Base-by-base conservation (phyloP, 768 basidiomycete species). In the Russula griseocarnosa region DNA sequence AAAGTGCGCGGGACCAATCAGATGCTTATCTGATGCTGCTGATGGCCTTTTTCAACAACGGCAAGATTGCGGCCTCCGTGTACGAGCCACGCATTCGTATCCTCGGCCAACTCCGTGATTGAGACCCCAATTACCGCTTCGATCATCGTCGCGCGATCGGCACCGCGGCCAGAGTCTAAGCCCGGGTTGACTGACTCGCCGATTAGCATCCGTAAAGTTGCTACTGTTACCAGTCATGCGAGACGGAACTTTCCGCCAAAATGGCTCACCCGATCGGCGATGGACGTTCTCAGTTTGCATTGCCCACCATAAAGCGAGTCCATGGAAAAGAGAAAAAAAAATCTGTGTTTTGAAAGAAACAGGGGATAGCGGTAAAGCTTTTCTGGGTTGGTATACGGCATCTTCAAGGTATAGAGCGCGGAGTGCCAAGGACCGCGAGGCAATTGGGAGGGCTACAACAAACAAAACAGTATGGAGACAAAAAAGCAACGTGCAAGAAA, bases 361-460 rank as follows among this genome's bases (percentile, higher is more conserved):
- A 52, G 49, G 53, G 53, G 53, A 32, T 61, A 61, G 60, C 32
- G 44, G 47, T 24, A 54, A 47, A 55, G 26, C 44, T 56, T 50
- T 62, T 62, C 61, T 62, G 61, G 40, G 50, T 52, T 65, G 64
- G 64, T 65, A 65, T 65, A 65, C 50, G 64, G 64, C 64, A 65
- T 65, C 64, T 65, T 65, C 59, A 56, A 65, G 64, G 64, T 65
- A 65, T 65, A 55, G 59, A 57, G 59, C 55, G 64, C 64, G 64
- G 64, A 30, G 42, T 61, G 59, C 58, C 60, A 61, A 56, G 42
- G 47, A 38, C 64, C 64, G 64, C 64, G 64, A 60, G 64, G 64
- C 56, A 55, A 53, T 58, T 46, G 46, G 49, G 62, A 54, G 63
- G 44, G 65, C 65, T 66, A 63, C 65, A 66, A 30, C 54, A 53